Evolutionary conservation across 176 grass and related monocot genomes (phyloP).

Genomic region (Carex kokanica): DNA sequence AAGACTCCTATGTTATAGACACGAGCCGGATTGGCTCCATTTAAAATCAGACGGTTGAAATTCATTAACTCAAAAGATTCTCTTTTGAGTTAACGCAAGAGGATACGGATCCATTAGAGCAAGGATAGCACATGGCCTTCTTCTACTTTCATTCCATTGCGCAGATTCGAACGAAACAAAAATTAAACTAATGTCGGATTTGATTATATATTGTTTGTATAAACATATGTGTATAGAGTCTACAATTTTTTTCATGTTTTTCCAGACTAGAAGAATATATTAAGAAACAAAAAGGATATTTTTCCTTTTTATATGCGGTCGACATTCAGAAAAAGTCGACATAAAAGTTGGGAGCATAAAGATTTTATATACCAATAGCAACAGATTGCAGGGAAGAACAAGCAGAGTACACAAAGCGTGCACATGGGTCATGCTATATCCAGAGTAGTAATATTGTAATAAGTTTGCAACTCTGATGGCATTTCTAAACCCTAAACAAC

Average conservation of each 20-base stretch:
- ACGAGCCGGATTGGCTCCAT: too few relatives aligned
- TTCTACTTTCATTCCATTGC: neutral
- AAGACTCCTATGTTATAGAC: too few relatives aligned
- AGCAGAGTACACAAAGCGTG: neutral
- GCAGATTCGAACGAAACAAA: neutral
- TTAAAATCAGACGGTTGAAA: too few relatives aligned
- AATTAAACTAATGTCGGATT: neutral
- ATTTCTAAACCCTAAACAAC: constrained; percentile 8
- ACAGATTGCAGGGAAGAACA: neutral
- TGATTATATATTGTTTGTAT: too few relatives aligned
- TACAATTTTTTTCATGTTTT: neutral
- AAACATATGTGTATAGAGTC: neutral
- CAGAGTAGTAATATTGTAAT: neutral
- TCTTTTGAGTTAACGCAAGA: too few relatives aligned
- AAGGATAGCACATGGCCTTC: neutral
- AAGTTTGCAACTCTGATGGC: constrained; percentile 9
- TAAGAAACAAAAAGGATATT: neutral
- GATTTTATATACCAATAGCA: neutral
- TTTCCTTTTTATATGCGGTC: neutral
- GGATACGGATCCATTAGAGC: too few relatives aligned
- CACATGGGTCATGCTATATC: constrained; percentile 11
- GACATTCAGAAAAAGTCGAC: neutral
- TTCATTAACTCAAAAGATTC: too few relatives aligned
- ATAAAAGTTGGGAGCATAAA: neutral
- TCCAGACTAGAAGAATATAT: neutral